phyloP scores from a whole-genome alignment of 495 filamentous ascomycete genomes.

The Aspergillus bertholletiae region DNA sequence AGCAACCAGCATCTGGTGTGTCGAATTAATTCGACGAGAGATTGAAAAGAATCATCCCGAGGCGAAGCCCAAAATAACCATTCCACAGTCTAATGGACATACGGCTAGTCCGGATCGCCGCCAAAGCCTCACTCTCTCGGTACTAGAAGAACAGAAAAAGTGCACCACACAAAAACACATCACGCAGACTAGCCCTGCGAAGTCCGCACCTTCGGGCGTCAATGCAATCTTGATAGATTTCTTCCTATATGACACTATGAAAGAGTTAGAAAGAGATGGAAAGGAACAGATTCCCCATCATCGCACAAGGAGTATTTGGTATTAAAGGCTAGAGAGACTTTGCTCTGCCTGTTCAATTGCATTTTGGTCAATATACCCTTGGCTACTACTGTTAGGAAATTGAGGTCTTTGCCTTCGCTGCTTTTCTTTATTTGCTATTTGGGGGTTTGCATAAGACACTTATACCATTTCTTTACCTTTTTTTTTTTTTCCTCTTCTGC shows the following conservation, averaged over 20 bases:
- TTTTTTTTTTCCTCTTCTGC: conserved; percentile 5
- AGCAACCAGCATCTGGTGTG: conserved; percentile 88
- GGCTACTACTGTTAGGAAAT: background rate
- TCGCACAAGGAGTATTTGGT: conserved; percentile 93
- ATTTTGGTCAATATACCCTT: conserved; percentile 7
- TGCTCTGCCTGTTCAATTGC: background rate
- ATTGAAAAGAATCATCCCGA: conserved; percentile 72
- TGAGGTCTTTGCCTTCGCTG: background rate
- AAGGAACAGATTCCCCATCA: conserved; percentile 78
- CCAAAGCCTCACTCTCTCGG: background rate
- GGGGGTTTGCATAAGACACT: conserved; percentile 9
- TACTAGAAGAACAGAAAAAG: conserved; percentile 1
- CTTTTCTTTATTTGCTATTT: background rate
- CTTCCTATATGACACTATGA: conserved; percentile 92
- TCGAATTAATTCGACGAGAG: conserved; percentile 84
- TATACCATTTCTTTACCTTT: background rate
- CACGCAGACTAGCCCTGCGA: conserved; percentile 15
- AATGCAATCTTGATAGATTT: conserved; percentile 96
- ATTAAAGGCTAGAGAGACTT: conserved; percentile 45
- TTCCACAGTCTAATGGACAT: conserved; percentile 1
- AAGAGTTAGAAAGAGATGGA: conserved; percentile 63
- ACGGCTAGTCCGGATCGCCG: background rate
- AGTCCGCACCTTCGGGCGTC: conserved; percentile 36
- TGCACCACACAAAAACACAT: conserved; percentile 13
- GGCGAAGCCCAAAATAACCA: conserved; percentile 23